Percentiles rank a stretch among this genome's conserved stretches.
Conservation (phyloP, 2,329 filamentous ascomycete species). For the Fusarium nelsonii region DNA sequence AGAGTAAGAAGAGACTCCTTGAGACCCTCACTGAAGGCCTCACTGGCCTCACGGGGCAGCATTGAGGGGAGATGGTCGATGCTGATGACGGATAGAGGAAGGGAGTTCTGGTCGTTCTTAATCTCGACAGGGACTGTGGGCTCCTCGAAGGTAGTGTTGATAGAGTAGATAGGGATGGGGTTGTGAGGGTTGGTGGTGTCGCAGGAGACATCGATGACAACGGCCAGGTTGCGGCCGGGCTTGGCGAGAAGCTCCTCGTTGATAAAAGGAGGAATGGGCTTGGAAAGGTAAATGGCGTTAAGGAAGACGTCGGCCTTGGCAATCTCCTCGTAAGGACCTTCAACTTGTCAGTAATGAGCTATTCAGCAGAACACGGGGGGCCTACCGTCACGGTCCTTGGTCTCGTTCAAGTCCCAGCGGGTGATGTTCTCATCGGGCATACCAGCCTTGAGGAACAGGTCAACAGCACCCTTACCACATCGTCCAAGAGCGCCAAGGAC, state of each 20-base stretch:
- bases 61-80: conserved; percentile 89
- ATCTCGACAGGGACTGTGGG: conserved; percentile 83
- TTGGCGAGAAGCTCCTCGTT: conserved; percentile 73
- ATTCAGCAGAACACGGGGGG: no score
- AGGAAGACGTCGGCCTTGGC: conserved; percentile 80
- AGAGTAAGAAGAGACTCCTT: conserved; percentile 82
- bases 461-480: conserved; percentile 86
- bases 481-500: conserved; percentile 88
- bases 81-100: conserved; percentile 82
- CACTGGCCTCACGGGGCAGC: conserved; percentile 86
- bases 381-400: conserved; percentile 68
- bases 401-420: conserved; percentile 81
- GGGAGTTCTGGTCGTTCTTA: conserved; percentile 62
- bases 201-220: conserved; percentile 83
- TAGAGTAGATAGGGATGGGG: conserved; percentile 81
- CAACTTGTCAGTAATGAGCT: neutral
- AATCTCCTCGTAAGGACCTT: conserved; percentile 79
- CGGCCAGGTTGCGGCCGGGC: conserved; percentile 77
- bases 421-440: conserved; percentile 61
- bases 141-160: conserved; percentile 87
- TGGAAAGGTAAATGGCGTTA: conserved; percentile 81
- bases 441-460: conserved; percentile 81
- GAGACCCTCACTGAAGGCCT: conserved; percentile 84
- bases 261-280: conserved; percentile 82
- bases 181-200: conserved; percentile 81